Conservation (phyloP, 495 filamentous ascomycete genomes). For the Bathelium albidoporum region DNA sequence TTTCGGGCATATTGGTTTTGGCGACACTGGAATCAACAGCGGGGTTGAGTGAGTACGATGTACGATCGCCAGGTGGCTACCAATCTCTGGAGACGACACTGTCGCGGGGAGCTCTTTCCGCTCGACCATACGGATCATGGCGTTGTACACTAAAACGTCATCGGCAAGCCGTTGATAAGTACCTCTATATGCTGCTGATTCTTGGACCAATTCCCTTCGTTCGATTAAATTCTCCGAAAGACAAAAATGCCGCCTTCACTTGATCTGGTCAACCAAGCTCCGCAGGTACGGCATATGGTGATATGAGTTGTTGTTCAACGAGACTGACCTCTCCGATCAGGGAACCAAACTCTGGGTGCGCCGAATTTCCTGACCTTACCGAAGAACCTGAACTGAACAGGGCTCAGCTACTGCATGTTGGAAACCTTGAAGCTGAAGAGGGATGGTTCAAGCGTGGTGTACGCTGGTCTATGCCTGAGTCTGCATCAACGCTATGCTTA, state of each 20-base stretch:
- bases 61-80: background rate
- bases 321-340: background rate
- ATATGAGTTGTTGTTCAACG: background rate
- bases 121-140: background rate
- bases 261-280: background rate
- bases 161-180: background rate
- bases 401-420: constrained; percentile 18
- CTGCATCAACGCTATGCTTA: background rate
- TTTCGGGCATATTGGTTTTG: background rate
- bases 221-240: background rate
- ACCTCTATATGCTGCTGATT: background rate
- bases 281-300: background rate
- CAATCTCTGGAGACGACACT: background rate
- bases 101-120: background rate
- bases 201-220: background rate
- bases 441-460: constrained; percentile 18
- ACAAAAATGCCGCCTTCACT: constrained; percentile 1
- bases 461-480: background rate
- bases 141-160: background rate
- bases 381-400: background rate
- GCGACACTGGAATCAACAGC: background rate
- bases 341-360: constrained; percentile 26
- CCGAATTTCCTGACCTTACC: background rate
- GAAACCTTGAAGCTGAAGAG: constrained; percentile 24
- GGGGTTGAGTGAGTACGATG: no score